phyloP scores from a whole-genome alignment of 495 filamentous ascomycete species.

The Lepraria neglecta region DNA sequence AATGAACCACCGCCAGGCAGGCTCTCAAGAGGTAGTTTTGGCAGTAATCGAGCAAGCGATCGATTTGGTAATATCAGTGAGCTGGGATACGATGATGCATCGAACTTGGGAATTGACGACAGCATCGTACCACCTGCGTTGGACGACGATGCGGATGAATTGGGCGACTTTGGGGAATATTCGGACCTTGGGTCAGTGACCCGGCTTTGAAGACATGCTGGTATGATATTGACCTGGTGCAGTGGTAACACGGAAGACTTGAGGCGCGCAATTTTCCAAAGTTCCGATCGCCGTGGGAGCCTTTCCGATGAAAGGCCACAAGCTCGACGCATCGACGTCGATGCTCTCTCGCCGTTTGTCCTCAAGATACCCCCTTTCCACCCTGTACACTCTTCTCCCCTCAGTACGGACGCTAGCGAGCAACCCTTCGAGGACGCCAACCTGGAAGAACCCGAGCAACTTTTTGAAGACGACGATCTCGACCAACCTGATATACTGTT shows the following conservation, averaged over 20 bases:
- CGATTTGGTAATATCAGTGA: slow-evolving; percentile 45
- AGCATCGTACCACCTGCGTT: slow-evolving; percentile 1
- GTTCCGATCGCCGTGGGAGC: background rate
- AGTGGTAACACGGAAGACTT: slow-evolving; percentile 46
- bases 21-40: slow-evolving; percentile 50
- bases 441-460: background rate
- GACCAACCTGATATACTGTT: background rate
- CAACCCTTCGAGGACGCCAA: slow-evolving; percentile 1
- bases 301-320: background rate
- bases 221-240: slow-evolving; percentile 30
- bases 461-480: background rate
- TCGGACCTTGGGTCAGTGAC: slow-evolving; percentile 24
- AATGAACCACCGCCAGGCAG: slow-evolving; percentile 44
- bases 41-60: slow-evolving; percentile 57
- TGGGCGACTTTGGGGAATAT: slow-evolving; percentile 35
- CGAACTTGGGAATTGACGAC: slow-evolving; percentile 18
- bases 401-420: slow-evolving; percentile 24
- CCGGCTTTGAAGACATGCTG: background rate
- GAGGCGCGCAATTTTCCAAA: slow-evolving; percentile 40
- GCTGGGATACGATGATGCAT: slow-evolving; percentile 32
- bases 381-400: background rate
- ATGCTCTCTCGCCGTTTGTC: slow-evolving; percentile 15
- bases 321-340: background rate
- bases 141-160: slow-evolving; percentile 39
- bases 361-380: slow-evolving; percentile 15